Percentiles rank a stretch among this genome's conserved stretches.
These are phyloP conservation scores for Stenogyne calaminthoides DNA, from an alignment of 305 asterid genomes.

Conservation along the genomic window DNA sequence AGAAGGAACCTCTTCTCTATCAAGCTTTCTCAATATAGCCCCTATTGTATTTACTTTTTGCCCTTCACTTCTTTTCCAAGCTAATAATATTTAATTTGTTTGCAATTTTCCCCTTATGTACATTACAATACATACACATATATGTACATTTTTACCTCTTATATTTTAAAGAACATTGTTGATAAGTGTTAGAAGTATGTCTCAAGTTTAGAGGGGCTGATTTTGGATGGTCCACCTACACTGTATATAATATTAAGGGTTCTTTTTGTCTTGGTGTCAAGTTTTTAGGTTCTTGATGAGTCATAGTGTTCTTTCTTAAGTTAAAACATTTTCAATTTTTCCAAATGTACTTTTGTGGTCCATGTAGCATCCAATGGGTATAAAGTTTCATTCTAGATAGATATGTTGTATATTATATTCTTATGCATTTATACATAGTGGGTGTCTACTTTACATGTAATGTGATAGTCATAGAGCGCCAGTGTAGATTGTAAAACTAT, in stretches of 20 bases:
- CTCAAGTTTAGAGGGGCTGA: constrained; percentile 30
- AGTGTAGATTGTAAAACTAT: no score
- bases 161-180: constrained; percentile 28
- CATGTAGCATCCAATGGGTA: not conserved
- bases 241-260: not conserved
- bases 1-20: constrained; percentile 36
- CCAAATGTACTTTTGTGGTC: constrained; percentile 25
- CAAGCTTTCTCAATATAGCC: constrained; percentile 23
- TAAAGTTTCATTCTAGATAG: not conserved
- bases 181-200: constrained; percentile 28
- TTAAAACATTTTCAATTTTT: constrained; percentile 24
- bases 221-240: constrained; percentile 33
- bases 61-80: constrained; percentile 29
- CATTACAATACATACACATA: not conserved
- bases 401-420: not conserved
- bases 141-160: not conserved
- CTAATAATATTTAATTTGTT: not conserved
- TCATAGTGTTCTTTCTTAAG: constrained; percentile 22
- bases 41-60: not conserved
- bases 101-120: not conserved
- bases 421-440: not conserved
- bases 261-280: constrained; percentile 22
- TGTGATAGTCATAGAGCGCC: no score
- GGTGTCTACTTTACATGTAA: not conserved
- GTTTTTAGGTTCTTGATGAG: constrained; percentile 26